Evolutionary conservation across 139 green algal genomes (phyloP).

Genomic region (Ettlia oleoabundans): DNA sequence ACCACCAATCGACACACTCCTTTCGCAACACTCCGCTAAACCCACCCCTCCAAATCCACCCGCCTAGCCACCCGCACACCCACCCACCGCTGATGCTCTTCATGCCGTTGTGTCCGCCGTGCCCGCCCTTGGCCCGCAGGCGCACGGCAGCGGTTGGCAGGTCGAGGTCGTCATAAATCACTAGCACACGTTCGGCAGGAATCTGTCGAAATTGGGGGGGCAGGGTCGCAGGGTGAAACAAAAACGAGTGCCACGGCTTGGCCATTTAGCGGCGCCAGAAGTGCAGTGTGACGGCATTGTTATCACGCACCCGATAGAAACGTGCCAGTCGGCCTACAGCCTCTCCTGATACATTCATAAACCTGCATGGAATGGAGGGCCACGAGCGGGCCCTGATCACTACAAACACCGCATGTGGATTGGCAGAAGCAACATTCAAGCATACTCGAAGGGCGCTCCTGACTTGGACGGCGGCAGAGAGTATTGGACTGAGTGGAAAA

Average conservation of each 20-base stretch:
- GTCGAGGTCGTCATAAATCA: conserved; percentile 93
- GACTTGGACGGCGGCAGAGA: too few relatives aligned
- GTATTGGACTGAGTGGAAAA: too few relatives aligned
- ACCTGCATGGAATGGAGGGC: conserved; percentile 37
- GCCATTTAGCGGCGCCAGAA: too few relatives aligned
- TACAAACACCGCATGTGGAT: too few relatives aligned
- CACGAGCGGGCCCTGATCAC: too few relatives aligned
- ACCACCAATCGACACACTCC: background rate
- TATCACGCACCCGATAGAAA: conserved; percentile 76
- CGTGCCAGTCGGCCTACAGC: conserved; percentile 68
- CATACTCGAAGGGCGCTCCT: too few relatives aligned
- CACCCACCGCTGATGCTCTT: conserved; percentile 66
- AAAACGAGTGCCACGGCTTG: background rate
- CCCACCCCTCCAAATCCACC: background rate
- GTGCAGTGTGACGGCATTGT: too few relatives aligned
- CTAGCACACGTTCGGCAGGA: conserved; percentile 61
- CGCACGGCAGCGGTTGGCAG: conserved; percentile 57
- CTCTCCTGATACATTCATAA: conserved; percentile 93
- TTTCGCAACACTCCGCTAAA: background rate
- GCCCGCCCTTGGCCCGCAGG: conserved; percentile 79
- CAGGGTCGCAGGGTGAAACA: background rate
- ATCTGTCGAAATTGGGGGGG: too few relatives aligned
- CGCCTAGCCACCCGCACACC: background rate
- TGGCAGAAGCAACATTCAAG: too few relatives aligned
- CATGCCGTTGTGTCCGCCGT: conserved; percentile 97